Evolutionary conservation across 2,329 filamentous ascomycete genomes (phyloP).

Genomic region (Erysiphe pulchra): DNA sequence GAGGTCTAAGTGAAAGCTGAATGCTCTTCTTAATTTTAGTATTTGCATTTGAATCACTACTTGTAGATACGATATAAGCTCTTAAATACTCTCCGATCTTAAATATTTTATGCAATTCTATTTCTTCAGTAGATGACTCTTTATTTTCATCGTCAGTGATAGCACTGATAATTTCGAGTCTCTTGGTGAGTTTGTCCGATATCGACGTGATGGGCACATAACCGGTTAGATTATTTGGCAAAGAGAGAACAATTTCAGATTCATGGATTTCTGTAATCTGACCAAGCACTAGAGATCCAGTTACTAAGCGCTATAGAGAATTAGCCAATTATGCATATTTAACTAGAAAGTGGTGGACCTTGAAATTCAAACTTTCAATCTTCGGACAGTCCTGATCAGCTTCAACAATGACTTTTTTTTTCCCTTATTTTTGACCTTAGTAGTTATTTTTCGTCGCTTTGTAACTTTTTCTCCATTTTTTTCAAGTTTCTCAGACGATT

Average conservation of each 20-base stretch:
- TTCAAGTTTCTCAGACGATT: slow-evolving; percentile 13
- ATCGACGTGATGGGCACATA: slow-evolving; percentile 83
- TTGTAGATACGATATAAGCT: slow-evolving; percentile 56
- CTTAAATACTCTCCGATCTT: slow-evolving; percentile 68
- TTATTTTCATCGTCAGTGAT: slow-evolving; percentile 30
- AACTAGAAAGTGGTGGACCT: slow-evolving; percentile 25
- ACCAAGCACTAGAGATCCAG: slow-evolving; percentile 69
- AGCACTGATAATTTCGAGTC: slow-evolving; percentile 42
- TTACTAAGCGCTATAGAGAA: slow-evolving; percentile 40
- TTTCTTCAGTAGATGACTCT: slow-evolving; percentile 27
- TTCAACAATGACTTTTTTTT: slow-evolving; percentile 22
- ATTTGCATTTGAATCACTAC: slow-evolving; percentile 27
- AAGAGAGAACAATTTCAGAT: slow-evolving; percentile 52
- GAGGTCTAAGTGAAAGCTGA: slow-evolving; percentile 63
- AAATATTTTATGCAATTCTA: slow-evolving; percentile 56
- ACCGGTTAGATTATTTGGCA: slow-evolving; percentile 82
- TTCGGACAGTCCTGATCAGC: slow-evolving; percentile 30
- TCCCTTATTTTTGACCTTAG: slow-evolving; percentile 26
- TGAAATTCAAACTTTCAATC: slow-evolving; percentile 73
- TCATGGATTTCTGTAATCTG: slow-evolving; percentile 61
- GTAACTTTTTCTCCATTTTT: slow-evolving; percentile 2
- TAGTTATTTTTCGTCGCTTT: slow-evolving; percentile 20
- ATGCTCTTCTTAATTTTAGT: slow-evolving; percentile 47
- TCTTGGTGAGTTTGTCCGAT: slow-evolving; percentile 51
- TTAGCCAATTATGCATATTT: slow-evolving; percentile 11